These are phyloP conservation scores for Ophiocordyceps camponoti-saundersi DNA, from an alignment of 2,329 filamentous ascomycete genomes.

Conservation along the genomic window DNA sequence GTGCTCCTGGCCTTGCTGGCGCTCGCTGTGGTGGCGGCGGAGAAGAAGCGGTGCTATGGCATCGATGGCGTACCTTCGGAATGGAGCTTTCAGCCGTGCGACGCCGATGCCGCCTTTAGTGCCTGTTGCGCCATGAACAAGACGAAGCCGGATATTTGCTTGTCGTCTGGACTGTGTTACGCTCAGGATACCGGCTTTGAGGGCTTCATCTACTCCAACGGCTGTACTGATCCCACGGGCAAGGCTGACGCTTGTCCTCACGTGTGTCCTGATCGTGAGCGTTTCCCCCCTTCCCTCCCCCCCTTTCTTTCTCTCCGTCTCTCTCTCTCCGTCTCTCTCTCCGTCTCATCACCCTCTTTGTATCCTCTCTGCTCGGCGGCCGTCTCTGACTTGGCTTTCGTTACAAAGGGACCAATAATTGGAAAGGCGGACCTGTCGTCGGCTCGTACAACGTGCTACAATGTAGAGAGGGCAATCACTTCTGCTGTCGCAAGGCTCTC, in stretches of 20 bases:
- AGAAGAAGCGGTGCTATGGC: conserved; percentile 25
- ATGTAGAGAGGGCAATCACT: conserved; percentile 4
- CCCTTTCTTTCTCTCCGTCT: background rate
- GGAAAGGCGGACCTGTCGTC: conserved; percentile 1
- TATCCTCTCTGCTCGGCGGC: no score
- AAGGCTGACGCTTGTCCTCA: conserved; percentile 4
- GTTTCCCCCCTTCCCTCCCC: background rate
- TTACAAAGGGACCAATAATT: conserved; percentile 1
- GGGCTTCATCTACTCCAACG: conserved; percentile 7
- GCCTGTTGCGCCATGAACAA: conserved; percentile 7
- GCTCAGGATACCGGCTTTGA: conserved; percentile 3
- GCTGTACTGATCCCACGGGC: conserved; percentile 7
- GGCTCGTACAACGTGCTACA: conserved; percentile 5
- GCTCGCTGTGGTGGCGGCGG: background rate
- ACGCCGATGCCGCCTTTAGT: conserved; percentile 6
- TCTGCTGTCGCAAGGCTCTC: conserved; percentile 5
- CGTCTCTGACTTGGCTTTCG: background rate
- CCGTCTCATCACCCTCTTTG: no score
- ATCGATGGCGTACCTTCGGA: conserved; percentile 3
- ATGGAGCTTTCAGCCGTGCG: conserved; percentile 2
- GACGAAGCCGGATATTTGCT: conserved; percentile 6
- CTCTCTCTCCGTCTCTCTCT: no score
- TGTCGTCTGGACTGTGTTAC: conserved; percentile 7
- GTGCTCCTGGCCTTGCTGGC: background rate
- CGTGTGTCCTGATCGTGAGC: conserved; percentile 4